These are phyloP conservation scores for Lodderomyces pseudojiufengensis DNA, from an alignment of 1,139 yeast species.

Conservation along the genomic window DNA sequence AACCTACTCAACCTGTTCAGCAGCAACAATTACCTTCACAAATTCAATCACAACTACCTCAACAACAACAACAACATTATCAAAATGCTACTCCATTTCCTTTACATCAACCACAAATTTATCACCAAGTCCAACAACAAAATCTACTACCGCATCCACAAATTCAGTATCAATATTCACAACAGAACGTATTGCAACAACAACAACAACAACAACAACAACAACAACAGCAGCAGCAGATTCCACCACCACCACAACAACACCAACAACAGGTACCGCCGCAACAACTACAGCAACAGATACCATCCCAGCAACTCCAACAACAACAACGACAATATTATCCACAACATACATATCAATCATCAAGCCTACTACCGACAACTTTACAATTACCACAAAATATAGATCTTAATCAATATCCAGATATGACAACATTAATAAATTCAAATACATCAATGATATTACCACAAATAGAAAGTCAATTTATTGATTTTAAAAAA, in stretches of 20 bases:
- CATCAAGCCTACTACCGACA: neutral
- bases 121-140: too few relatives aligned
- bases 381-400: constrained; percentile 7
- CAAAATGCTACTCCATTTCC: too few relatives aligned
- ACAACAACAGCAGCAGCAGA: neutral
- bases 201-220: constrained; percentile 2
- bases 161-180: neutral
- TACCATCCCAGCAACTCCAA: neutral
- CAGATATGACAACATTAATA: constrained; percentile 41
- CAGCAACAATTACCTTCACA: neutral
- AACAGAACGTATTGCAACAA: too few relatives aligned
- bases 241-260: neutral
- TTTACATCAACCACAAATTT: too few relatives aligned
- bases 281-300: neutral
- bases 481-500: constrained; percentile 27
- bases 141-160: too few relatives aligned
- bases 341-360: neutral
- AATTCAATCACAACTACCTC: neutral
- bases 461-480: constrained; percentile 36
- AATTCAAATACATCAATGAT: constrained; percentile 31
- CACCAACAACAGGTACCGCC: constrained; percentile 1
- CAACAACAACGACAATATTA: constrained; percentile 3
- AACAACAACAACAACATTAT: neutral
- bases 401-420: constrained; percentile 21
- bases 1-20: too few relatives aligned